A percentile compares a stretch with the other conserved stretches of the same genome.
These are phyloP conservation scores for Eudorina sp. DNA, from an alignment of 139 green algal genomes.

Conservation along the genomic window DNA sequence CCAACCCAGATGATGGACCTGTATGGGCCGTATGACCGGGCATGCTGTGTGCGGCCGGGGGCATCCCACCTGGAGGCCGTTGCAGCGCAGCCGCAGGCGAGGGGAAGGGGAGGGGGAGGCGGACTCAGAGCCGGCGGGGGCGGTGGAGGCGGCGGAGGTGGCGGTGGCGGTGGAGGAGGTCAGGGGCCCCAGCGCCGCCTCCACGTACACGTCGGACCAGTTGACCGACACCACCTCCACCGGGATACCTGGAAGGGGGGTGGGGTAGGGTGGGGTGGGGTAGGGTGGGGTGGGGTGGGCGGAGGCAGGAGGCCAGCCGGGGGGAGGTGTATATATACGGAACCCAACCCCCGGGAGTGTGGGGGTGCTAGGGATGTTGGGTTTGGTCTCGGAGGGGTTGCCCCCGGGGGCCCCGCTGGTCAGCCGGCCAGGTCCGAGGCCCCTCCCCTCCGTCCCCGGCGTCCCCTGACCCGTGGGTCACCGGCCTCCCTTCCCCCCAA, in stretches of 20 bases:
- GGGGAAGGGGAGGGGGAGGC: background rate
- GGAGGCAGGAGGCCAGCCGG: no score
- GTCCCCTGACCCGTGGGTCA: no score
- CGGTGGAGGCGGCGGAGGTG: background rate
- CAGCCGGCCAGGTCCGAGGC: no score
- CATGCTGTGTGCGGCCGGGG: background rate
- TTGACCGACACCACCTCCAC: conserved; percentile 83
- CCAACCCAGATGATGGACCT: no score
- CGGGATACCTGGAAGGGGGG: conserved; percentile 50
- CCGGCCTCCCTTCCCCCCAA: background rate
- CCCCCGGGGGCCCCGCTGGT: no score
- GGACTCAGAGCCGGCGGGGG: background rate
- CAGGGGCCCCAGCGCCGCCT: conserved; percentile 59
- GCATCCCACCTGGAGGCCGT: background rate
- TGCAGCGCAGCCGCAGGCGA: conserved; percentile 19
- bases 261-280: background rate
- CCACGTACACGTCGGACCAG: conserved; percentile 78
- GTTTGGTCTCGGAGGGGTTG: no score
- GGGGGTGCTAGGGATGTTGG: no score
- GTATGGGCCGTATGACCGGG: no score
- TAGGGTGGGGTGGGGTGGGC: no score
- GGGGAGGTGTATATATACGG: no score
- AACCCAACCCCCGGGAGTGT: no score
- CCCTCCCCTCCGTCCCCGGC: no score
- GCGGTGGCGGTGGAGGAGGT: conserved; percentile 30